A percentile compares a stretch with the other conserved stretches of the same genome.
phyloP scores from a whole-genome alignment of 2,329 filamentous ascomycete genomes.

The Pseudocercospora macadamiae region DNA sequence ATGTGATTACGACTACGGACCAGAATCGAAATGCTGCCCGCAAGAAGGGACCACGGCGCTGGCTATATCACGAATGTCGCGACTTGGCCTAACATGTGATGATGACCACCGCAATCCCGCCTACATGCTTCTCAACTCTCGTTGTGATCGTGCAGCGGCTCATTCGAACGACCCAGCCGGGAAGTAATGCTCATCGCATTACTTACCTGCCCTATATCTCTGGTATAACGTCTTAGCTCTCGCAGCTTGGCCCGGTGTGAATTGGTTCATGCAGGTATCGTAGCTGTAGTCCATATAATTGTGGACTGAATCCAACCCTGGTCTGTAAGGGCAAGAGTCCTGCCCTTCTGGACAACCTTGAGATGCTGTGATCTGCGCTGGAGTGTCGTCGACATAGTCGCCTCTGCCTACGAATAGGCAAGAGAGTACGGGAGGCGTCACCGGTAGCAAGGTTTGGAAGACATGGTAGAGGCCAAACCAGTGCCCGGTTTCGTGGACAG shows the following conservation, averaged over 20 bases:
- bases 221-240: neutral
- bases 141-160: no score
- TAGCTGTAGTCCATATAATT: conserved; percentile 55
- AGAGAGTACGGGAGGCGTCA: neutral
- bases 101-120: no score
- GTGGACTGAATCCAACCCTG: conserved; percentile 54
- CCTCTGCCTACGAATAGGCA: conserved; percentile 43
- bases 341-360: conserved; percentile 53
- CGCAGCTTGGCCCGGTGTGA: conserved; percentile 14
- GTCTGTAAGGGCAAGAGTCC: conserved; percentile 49
- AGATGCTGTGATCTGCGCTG: conserved; percentile 40
- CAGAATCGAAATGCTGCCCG: no score
- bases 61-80: no score
- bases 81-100: no score
- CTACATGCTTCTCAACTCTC: no score
- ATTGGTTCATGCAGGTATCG: conserved; percentile 18
- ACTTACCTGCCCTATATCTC: neutral
- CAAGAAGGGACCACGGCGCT: no score
- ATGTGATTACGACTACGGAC: no score
- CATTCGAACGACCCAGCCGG: no score
- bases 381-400: conserved; percentile 48
- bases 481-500: conserved; percentile 49
- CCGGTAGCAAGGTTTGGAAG: conserved; percentile 37
- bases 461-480: conserved; percentile 42
- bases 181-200: no score